A percentile compares a stretch with the other conserved stretches of the same genome.
phyloP scores from a whole-genome alignment of 2,329 filamentous ascomycete genomes.

The Calonectria henricotiae region DNA sequence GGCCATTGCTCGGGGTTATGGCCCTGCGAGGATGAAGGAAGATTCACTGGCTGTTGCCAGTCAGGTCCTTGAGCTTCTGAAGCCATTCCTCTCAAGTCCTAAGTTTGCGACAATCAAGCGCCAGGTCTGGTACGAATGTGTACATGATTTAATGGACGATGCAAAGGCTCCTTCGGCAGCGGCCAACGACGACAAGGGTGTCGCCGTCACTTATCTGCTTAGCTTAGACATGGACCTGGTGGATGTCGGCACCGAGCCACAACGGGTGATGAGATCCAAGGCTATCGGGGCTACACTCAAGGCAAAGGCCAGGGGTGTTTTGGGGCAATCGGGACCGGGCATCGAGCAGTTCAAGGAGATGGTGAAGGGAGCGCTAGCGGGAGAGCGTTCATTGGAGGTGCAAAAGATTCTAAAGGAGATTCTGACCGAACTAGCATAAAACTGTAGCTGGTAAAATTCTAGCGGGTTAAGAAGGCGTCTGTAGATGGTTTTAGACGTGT shows the following conservation, averaged over 20 bases:
- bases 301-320: conserved; percentile 62
- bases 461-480: background rate
- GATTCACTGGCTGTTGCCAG: conserved; percentile 60
- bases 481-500: no score
- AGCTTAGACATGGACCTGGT: conserved; percentile 66
- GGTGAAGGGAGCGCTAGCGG: conserved; percentile 57
- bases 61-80: conserved; percentile 61
- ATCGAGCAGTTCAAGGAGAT: conserved; percentile 55
- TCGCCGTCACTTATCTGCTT: conserved; percentile 60
- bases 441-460: background rate
- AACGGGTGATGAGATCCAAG: conserved; percentile 66
- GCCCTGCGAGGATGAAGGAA: conserved; percentile 58
- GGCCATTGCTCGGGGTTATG: conserved; percentile 68
- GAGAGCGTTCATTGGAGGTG: conserved; percentile 65
- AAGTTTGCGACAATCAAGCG: conserved; percentile 64
- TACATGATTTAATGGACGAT: conserved; percentile 65
- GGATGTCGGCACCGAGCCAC: conserved; percentile 68
- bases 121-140: conserved; percentile 69
- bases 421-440: conserved; percentile 53
- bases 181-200: conserved; percentile 42
- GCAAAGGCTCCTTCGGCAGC: conserved; percentile 51
- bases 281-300: conserved; percentile 63
- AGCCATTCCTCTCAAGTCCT: conserved; percentile 59
- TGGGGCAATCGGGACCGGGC: conserved; percentile 56
- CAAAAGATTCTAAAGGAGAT: conserved; percentile 62